A percentile compares a stretch with the other conserved stretches of the same genome.
These are phyloP conservation scores for Ophiocordyceps camponoti-leonardi DNA, from an alignment of 2,329 filamentous ascomycete species.

Conservation along the genomic window DNA sequence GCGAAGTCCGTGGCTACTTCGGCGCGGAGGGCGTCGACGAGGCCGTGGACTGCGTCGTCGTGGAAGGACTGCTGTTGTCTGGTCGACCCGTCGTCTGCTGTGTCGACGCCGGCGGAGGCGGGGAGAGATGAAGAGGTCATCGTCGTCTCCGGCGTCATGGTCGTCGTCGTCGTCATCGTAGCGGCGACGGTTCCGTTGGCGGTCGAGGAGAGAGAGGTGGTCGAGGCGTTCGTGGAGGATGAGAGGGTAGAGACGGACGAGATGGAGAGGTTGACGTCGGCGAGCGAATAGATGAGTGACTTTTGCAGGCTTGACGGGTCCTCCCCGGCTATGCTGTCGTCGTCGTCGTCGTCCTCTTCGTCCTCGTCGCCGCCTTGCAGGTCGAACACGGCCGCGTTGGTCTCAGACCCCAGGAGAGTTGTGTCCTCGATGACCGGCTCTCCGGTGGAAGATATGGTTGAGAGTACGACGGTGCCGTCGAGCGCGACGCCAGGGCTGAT, in stretches of 20 bases:
- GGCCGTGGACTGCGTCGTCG: constrained; percentile 66
- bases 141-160: constrained; percentile 9
- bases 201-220: constrained; percentile 31
- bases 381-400: constrained; percentile 34
- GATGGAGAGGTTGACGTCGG: constrained; percentile 32
- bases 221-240: constrained; percentile 50
- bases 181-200: too few relatives aligned
- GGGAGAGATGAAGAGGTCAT: constrained; percentile 41
- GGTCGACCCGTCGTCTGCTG: not conserved
- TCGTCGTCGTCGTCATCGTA: too few relatives aligned
- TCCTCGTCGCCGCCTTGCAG: constrained; percentile 25
- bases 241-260: constrained; percentile 42
- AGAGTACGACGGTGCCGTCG: constrained; percentile 16
- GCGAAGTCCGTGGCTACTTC: constrained; percentile 65
- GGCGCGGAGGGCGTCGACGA: constrained; percentile 71
- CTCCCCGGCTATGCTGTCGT: constrained; percentile 20
- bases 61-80: constrained; percentile 46
- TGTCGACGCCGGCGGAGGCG: constrained; percentile 56
- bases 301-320: constrained; percentile 35
- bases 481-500: constrained; percentile 45
- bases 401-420: constrained; percentile 27
- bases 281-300: constrained; percentile 36
- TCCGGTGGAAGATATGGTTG: constrained; percentile 17
- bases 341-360: not conserved
- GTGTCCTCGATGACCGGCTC: constrained; percentile 22